Conservation (phyloP, 495 filamentous ascomycete species). For the Penicillium arizonense region DNA sequence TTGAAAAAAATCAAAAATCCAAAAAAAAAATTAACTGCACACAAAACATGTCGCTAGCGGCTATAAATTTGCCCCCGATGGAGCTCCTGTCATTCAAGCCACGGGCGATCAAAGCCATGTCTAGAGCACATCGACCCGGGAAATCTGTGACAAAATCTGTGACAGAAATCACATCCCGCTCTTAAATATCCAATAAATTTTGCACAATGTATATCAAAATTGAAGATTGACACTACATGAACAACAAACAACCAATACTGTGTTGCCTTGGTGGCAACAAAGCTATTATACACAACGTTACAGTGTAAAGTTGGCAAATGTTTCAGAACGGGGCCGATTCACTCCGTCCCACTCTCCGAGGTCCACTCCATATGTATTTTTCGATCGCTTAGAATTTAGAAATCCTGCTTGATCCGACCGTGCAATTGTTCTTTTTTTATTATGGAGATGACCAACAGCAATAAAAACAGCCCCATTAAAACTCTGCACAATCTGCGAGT, state of each 20-base stretch:
- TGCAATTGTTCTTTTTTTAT: no score
- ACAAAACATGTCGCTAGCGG: neutral
- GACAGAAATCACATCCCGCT: neutral
- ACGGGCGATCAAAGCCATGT: constrained; percentile 11
- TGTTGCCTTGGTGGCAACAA: constrained; percentile 2
- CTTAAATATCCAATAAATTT: neutral
- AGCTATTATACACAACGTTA: neutral
- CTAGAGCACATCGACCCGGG: constrained; percentile 13
- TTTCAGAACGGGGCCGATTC: constrained; percentile 23
- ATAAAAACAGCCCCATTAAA: no score
- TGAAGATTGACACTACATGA: neutral
- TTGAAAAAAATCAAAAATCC: neutral
- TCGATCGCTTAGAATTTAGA: constrained; percentile 1
- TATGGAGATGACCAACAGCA: neutral
- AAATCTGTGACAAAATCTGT: neutral
- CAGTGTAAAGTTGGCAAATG: constrained; percentile 13
- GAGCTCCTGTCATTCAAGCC: constrained; percentile 13
- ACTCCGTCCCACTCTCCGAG: constrained; percentile 6
- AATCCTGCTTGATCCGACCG: neutral
- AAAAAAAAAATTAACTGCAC: neutral
- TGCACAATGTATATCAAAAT: neutral
- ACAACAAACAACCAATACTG: neutral
- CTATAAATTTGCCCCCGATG: neutral
- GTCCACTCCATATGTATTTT: constrained; percentile 14
- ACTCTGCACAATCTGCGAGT: no score